These are phyloP conservation scores for Kuraishia piskuri DNA, from an alignment of 805 yeast genomes.

Conservation along the genomic window DNA sequence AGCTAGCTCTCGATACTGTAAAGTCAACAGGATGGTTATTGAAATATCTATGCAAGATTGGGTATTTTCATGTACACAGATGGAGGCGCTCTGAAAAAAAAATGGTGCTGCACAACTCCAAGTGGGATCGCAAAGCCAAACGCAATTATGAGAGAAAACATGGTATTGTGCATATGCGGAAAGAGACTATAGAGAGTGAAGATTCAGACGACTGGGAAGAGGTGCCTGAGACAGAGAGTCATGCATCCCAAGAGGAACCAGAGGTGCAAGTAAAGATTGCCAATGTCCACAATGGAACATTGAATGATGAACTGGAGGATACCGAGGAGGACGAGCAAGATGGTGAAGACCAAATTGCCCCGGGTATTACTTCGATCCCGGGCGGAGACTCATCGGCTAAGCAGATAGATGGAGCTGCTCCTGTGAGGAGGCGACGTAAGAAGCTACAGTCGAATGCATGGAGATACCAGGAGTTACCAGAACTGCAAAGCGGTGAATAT, in stretches of 20 bases:
- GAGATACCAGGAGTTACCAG: constrained; percentile 17
- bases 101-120: constrained; percentile 47
- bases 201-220: constrained; percentile 4
- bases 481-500: constrained; percentile 10
- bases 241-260: background rate
- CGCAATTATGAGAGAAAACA: constrained; percentile 33
- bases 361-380: background rate
- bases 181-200: constrained; percentile 1
- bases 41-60: no score
- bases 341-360: constrained; percentile 2
- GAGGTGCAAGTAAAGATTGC: constrained; percentile 10
- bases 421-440: constrained; percentile 1
- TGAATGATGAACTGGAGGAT: constrained; percentile 6
- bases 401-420: background rate
- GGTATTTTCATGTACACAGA: no score
- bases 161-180: constrained; percentile 14
- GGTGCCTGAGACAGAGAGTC: background rate
- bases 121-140: constrained; percentile 43
- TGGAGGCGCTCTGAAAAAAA: no score
- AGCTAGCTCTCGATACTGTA: no score
- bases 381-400: background rate
- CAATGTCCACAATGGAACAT: constrained; percentile 12
- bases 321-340: constrained; percentile 4
- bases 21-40: no score
- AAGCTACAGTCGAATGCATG: constrained; percentile 15